A percentile compares a stretch with the other conserved stretches of the same genome.
phyloP scores from a whole-genome alignment of 2,329 filamentous ascomycete genomes.

The Akanthomyces lecanii region DNA sequence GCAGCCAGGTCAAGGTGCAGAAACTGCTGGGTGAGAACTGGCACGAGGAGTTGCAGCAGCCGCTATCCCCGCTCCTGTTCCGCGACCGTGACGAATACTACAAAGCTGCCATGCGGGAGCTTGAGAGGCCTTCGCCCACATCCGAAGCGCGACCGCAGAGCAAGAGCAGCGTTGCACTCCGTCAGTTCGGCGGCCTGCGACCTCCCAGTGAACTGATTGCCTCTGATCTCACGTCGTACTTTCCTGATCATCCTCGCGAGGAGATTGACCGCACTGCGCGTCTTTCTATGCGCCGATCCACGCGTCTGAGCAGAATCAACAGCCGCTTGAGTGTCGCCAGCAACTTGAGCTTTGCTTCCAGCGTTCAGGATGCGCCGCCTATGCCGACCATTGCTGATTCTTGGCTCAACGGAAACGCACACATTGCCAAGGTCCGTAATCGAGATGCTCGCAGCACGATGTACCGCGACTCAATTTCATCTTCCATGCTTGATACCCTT shows the following conservation, averaged over 20 bases:
- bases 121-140: constrained; percentile 52
- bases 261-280: constrained; percentile 95
- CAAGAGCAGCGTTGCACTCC: constrained; percentile 53
- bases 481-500: constrained; percentile 81
- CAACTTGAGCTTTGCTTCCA: constrained; percentile 88
- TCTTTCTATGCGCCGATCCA: constrained; percentile 84
- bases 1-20: constrained; percentile 82
- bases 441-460: constrained; percentile 39
- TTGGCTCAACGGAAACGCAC: constrained; percentile 62
- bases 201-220: constrained; percentile 97
- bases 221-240: constrained; percentile 93
- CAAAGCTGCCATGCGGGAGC: constrained; percentile 52
- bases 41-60: constrained; percentile 74
- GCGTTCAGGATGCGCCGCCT: constrained; percentile 85
- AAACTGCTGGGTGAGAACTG: constrained; percentile 85
- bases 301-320: constrained; percentile 85
- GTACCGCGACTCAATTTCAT: constrained; percentile 77
- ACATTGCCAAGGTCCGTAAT: constrained; percentile 36
- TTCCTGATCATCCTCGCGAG: constrained; percentile 89
- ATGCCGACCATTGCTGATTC: constrained; percentile 93
- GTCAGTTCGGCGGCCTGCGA: constrained; percentile 84
- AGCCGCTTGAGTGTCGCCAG: constrained; percentile 91
- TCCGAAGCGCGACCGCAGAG: constrained; percentile 37
- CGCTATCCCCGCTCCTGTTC: constrained; percentile 75
- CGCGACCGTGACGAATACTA: constrained; percentile 66